phyloP scores from a whole-genome alignment of 495 filamentous ascomycete species.

The Entonaema liquescens region DNA sequence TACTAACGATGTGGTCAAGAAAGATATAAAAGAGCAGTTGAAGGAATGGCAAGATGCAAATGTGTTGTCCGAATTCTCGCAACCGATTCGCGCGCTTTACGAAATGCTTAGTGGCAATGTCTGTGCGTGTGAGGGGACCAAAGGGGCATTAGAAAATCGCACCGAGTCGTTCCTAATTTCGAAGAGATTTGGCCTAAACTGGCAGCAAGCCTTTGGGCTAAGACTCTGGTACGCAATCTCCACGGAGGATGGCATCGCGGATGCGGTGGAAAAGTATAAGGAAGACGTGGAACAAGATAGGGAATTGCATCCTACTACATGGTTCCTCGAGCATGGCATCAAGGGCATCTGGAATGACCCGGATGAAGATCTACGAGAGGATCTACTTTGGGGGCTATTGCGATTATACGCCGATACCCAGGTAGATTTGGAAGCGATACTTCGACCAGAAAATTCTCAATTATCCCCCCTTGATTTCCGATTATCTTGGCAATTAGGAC shows the following conservation, averaged over 20 bases:
- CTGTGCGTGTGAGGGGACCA: conserved; percentile 78
- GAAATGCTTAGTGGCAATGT: conserved; percentile 88
- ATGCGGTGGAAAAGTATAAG: conserved; percentile 73
- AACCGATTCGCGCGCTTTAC: conserved; percentile 86
- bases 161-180: conserved; percentile 79
- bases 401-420: conserved; percentile 72
- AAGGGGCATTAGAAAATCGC: conserved; percentile 76
- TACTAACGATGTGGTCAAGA: conserved; percentile 67
- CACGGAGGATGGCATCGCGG: conserved; percentile 70
- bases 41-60: conserved; percentile 83
- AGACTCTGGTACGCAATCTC: conserved; percentile 84
- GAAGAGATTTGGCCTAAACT: conserved; percentile 83
- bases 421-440: conserved; percentile 61
- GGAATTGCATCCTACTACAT: conserved; percentile 68
- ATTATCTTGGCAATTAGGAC: conserved; percentile 82
- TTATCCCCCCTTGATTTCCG: conserved; percentile 75
- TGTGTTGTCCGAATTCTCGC: conserved; percentile 84
- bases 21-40: conserved; percentile 79
- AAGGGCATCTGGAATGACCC: conserved; percentile 58
- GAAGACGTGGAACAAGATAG: conserved; percentile 70
- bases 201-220: conserved; percentile 91
- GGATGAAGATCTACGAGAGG: conserved; percentile 67
- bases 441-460: conserved; percentile 66
- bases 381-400: conserved; percentile 85
- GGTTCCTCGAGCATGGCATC: conserved; percentile 63